Evolutionary conservation across 768 basidiomycete genomes (phyloP).

Genomic region (Leccinum broughii): DNA sequence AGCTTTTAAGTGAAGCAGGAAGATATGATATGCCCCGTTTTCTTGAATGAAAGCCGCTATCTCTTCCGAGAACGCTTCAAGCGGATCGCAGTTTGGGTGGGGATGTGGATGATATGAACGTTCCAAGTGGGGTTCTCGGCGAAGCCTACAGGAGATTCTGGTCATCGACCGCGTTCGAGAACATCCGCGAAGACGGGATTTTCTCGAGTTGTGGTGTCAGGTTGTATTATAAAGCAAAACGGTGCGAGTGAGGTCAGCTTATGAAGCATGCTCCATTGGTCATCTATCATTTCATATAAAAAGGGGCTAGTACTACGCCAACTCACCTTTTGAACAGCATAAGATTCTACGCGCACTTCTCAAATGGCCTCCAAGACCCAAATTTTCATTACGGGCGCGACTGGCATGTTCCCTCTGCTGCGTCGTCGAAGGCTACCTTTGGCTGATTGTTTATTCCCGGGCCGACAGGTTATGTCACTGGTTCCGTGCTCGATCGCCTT

Average conservation of each 20-base stretch:
- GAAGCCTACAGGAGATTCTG: too few relatives aligned
- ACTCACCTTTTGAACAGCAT: too few relatives aligned
- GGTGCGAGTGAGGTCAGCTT: background rate
- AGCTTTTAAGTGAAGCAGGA: background rate
- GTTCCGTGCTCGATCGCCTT: slow-evolving; percentile 33
- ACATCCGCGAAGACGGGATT: slow-evolving; percentile 22
- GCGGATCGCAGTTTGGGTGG: too few relatives aligned
- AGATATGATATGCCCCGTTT: background rate
- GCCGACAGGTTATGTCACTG: slow-evolving; percentile 35
- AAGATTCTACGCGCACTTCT: background rate
- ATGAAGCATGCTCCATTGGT: background rate
- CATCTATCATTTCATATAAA: slow-evolving; percentile 4
- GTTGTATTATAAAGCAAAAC: background rate
- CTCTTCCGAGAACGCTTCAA: background rate
- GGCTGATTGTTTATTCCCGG: background rate
- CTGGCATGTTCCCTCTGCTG: slow-evolving; percentile 11
- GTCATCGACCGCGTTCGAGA: too few relatives aligned
- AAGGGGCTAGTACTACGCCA: background rate
- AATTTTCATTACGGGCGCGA: slow-evolving; percentile 23
- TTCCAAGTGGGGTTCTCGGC: too few relatives aligned
- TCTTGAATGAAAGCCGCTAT: background rate
- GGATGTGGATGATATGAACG: too few relatives aligned
- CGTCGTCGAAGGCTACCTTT: background rate
- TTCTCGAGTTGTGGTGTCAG: background rate
- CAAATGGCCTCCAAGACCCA: slow-evolving; percentile 23